Conservation (phyloP, 164 flowering plant genomes). For the Tinospora cordifolia region DNA sequence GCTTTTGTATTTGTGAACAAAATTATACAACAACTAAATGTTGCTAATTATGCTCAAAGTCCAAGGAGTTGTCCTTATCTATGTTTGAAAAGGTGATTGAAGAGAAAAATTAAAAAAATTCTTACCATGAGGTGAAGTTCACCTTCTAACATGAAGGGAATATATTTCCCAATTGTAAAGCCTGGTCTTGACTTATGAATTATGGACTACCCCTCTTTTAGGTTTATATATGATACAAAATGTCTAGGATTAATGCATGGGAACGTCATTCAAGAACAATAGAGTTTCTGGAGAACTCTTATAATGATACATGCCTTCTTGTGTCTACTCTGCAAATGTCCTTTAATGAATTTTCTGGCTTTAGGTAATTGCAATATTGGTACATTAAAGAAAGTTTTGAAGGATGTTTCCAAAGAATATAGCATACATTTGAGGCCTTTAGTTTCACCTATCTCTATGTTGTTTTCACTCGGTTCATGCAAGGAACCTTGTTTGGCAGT, state of each 20-base stretch:
- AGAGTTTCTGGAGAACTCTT: background rate
- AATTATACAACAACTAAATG: background rate
- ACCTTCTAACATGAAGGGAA: too few species aligned
- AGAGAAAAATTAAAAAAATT: too few species aligned
- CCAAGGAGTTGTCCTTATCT: too few species aligned
- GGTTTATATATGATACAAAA: background rate
- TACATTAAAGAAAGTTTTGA: background rate
- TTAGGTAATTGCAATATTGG: background rate
- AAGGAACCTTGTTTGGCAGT: too few species aligned
- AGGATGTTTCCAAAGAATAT: slow-evolving; percentile 1
- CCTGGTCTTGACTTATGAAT: too few species aligned
- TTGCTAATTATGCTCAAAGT: background rate
- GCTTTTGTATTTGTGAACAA: background rate
- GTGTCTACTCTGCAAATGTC: background rate
- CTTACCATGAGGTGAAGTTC: too few species aligned
- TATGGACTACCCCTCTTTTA: background rate
- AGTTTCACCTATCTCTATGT: too few species aligned
- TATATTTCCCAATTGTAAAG: too few species aligned
- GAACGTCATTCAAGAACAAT: background rate
- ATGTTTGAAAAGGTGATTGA: too few species aligned
- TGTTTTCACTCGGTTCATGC: too few species aligned
- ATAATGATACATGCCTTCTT: background rate
- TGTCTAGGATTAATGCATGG: background rate
- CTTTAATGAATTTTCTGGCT: background rate
- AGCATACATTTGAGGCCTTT: too few species aligned